Evolutionary conservation across 1,139 yeast species (phyloP).

Genomic region (Protomyces pachydermus): DNA sequence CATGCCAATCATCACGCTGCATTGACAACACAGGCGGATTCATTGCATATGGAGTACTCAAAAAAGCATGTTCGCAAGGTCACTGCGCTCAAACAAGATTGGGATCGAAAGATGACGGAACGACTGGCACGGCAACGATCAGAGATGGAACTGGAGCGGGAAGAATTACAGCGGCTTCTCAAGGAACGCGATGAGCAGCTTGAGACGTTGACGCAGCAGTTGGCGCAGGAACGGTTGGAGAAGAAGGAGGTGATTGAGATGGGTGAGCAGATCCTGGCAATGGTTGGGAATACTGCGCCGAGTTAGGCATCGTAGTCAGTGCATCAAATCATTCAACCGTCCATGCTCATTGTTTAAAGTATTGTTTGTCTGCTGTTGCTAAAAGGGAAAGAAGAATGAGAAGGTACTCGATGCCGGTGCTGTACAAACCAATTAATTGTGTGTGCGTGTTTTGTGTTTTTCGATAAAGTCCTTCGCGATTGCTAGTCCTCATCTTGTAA

Average conservation of each 20-base stretch:
- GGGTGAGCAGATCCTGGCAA: conserved; percentile 20
- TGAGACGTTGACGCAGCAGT: neutral
- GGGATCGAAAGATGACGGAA: conserved; percentile 23
- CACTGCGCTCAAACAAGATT: conserved; percentile 24
- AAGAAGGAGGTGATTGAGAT: conserved; percentile 25
- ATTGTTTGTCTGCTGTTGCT: neutral
- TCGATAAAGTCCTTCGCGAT: too few relatives aligned
- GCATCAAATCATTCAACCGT: too few relatives aligned
- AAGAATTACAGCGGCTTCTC: conserved; percentile 6
- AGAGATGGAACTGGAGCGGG: neutral
- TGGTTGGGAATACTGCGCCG: neutral
- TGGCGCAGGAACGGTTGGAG: conserved; percentile 17
- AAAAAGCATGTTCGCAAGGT: conserved; percentile 28
- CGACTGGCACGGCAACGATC: conserved; percentile 1
- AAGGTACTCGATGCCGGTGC: neutral
- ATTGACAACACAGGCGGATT: conserved; percentile 17
- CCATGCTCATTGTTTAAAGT: too few relatives aligned
- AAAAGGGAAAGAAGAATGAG: neutral
- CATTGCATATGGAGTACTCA: conserved; percentile 25
- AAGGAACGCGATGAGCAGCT: conserved; percentile 6
- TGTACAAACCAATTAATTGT: neutral
- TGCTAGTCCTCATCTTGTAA: neutral
- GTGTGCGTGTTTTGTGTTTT: neutral
- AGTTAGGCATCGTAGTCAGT: neutral
- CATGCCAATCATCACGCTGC: conserved; percentile 20